A percentile compares a stretch with the other conserved stretches of the same genome.
Conservation (phyloP, 2,329 filamentous ascomycete genomes). For the Xenoacremonium recifei region DNA sequence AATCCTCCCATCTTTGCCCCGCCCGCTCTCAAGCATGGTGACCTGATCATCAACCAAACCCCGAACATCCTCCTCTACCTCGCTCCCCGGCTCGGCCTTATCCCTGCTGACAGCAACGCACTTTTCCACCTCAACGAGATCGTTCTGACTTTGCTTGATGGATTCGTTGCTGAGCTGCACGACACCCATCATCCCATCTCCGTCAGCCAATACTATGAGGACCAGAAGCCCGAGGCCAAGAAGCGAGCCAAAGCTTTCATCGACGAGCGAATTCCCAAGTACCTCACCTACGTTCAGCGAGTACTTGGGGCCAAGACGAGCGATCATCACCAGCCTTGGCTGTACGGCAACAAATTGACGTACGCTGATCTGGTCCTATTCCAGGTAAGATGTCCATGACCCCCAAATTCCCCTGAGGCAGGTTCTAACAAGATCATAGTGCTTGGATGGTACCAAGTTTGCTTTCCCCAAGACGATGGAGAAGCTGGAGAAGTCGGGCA, state of each 20-base stretch:
- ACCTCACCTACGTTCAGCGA: conserved; percentile 67
- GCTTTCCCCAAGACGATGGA: conserved; percentile 69
- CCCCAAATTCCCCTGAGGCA: not conserved
- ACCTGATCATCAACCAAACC: conserved; percentile 65
- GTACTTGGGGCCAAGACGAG: conserved; percentile 56
- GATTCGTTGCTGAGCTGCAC: conserved; percentile 68
- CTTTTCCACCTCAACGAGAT: conserved; percentile 62
- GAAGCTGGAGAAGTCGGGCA: conserved; percentile 50
- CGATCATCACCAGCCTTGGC: conserved; percentile 58
- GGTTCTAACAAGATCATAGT: conserved; percentile 28
- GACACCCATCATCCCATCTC: conserved; percentile 74
- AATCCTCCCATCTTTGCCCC: conserved; percentile 68
- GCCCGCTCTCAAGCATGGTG: conserved; percentile 63
- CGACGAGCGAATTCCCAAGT: conserved; percentile 66
- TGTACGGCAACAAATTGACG: conserved; percentile 64
- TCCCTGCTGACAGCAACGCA: conserved; percentile 39
- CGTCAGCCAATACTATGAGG: conserved; percentile 63
- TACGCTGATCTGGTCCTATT: conserved; percentile 75
- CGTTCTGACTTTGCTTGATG: conserved; percentile 68
- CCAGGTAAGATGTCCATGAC: conserved; percentile 48
- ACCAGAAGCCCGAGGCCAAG: conserved; percentile 68
- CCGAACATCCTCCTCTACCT: conserved; percentile 73
- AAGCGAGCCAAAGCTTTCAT: conserved; percentile 57
- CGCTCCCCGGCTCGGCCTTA: conserved; percentile 57
- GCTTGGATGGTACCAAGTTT: conserved; percentile 58